These are phyloP conservation scores for Leccinum obscurum DNA, from an alignment of 768 basidiomycete species.

Conservation along the genomic window DNA sequence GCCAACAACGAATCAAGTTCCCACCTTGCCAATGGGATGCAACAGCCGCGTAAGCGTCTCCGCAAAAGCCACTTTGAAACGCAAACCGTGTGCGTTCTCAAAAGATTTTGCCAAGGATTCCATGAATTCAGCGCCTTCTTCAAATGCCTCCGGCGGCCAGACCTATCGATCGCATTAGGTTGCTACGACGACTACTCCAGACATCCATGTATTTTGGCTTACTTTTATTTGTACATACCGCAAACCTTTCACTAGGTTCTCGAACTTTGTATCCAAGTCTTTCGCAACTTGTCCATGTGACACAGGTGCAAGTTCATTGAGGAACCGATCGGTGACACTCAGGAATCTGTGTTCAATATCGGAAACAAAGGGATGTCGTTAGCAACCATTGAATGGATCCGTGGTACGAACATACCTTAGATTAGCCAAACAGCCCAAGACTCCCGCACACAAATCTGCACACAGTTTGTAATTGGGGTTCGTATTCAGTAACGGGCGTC, in stretches of 20 bases:
- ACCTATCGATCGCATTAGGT: constrained; percentile 49
- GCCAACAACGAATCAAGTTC: background rate
- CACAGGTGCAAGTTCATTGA: constrained; percentile 75
- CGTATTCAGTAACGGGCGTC: constrained; percentile 58
- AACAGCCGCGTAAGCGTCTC: constrained; percentile 75
- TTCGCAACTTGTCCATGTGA: constrained; percentile 75
- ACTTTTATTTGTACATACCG: constrained; percentile 84
- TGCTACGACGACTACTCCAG: background rate
- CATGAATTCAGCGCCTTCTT: constrained; percentile 91
- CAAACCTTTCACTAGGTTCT: constrained; percentile 81
- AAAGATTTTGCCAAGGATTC: constrained; percentile 82
- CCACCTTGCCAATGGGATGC: constrained; percentile 87
- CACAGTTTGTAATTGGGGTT: constrained; percentile 80
- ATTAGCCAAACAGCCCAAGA: constrained; percentile 83
- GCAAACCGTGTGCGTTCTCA: constrained; percentile 77
- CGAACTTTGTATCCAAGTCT: constrained; percentile 79
- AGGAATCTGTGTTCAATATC: constrained; percentile 57
- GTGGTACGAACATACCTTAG: constrained; percentile 55
- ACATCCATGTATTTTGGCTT: constrained; percentile 4
- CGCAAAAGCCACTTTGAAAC: constrained; percentile 82
- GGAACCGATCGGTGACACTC: constrained; percentile 90
- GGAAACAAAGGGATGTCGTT: background rate
- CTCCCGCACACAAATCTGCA: constrained; percentile 76
- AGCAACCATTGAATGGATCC: background rate
- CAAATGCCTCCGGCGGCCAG: constrained; percentile 91